A percentile compares a stretch with the other conserved stretches of the same genome.
Evolutionary conservation across 306 rosid species (phyloP).

Genomic region (Prunus fruticosa): DNA sequence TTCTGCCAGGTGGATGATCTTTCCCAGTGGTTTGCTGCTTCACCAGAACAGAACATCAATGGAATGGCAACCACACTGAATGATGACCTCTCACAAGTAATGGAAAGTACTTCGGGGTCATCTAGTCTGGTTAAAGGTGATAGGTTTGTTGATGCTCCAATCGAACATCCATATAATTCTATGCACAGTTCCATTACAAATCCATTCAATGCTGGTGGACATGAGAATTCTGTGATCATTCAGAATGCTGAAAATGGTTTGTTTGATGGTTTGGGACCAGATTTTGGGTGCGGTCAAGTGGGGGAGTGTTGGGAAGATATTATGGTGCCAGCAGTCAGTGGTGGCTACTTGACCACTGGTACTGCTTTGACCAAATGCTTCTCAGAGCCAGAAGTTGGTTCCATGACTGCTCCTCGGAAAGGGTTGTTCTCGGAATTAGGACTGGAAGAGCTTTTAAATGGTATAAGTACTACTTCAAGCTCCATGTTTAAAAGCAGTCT

Average conservation of each 20-base stretch:
- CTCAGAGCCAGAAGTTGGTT: slow-evolving; percentile 37
- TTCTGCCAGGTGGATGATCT: slow-evolving; percentile 53
- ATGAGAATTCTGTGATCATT: slow-evolving; percentile 22
- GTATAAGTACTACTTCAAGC: slow-evolving; percentile 35
- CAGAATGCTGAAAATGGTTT: slow-evolving; percentile 30
- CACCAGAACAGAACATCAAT: slow-evolving; percentile 35
- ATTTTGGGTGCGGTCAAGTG: slow-evolving; percentile 28
- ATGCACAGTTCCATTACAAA: slow-evolving; percentile 25
- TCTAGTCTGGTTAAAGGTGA: slow-evolving; percentile 36
- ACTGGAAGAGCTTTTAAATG: slow-evolving; percentile 59
- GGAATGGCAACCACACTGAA: slow-evolving; percentile 31
- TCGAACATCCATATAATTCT: slow-evolving; percentile 24
- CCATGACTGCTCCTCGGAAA: slow-evolving; percentile 34
- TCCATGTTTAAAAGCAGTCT: slow-evolving; percentile 33
- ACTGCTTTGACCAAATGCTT: slow-evolving; percentile 35
- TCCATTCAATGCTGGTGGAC: slow-evolving; percentile 27
- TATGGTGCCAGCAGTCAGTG: slow-evolving; percentile 33
- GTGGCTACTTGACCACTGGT: slow-evolving; percentile 22
- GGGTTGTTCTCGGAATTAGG: slow-evolving; percentile 71
- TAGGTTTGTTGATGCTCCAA: slow-evolving; percentile 16
- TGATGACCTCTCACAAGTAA: slow-evolving; percentile 35
- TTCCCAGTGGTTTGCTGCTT: slow-evolving; percentile 54
- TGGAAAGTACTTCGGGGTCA: slow-evolving; percentile 33
- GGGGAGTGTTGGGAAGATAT: slow-evolving; percentile 44
- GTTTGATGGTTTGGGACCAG: slow-evolving; percentile 36